Evolutionary conservation across 257 asterid genomes (phyloP).

Genomic region (Solanum tacnaense): DNA sequence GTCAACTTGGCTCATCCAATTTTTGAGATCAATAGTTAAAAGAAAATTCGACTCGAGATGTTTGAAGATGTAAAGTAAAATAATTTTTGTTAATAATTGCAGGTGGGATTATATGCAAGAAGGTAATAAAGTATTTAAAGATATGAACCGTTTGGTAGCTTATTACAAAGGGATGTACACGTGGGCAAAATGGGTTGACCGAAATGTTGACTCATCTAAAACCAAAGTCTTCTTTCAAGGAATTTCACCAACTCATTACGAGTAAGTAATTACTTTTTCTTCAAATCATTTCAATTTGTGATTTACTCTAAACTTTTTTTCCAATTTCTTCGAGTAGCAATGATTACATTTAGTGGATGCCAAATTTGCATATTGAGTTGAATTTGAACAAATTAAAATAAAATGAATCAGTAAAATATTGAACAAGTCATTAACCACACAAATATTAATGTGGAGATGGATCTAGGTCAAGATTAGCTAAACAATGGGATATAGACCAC

Average conservation of each 20-base stretch:
- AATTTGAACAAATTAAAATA: not conserved
- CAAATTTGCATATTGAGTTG: not conserved
- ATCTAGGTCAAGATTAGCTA: not conserved
- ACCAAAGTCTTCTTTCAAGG: conserved; percentile 91
- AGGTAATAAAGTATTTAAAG: conserved; percentile 49
- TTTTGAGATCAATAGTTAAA: too few relatives aligned
- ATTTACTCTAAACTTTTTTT: not conserved
- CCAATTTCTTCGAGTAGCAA: too few relatives aligned
- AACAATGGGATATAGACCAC: not conserved
- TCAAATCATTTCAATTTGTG: not conserved
- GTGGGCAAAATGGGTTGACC: conserved; percentile 83
- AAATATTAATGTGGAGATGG: not conserved
- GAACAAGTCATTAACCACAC: not conserved
- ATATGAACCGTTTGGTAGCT: conserved; percentile 78
- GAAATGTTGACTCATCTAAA: conserved; percentile 56
- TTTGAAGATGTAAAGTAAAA: not conserved
- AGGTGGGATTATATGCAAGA: conserved; percentile 85
- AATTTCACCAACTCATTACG: conserved; percentile 76
- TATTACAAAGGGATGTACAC: conserved; percentile 82
- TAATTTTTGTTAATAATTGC: not conserved
- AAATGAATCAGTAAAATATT: not conserved
- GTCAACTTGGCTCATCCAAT: too few relatives aligned
- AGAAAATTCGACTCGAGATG: not conserved
- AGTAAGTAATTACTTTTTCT: conserved; percentile 27
- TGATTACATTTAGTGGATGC: not conserved